These are phyloP conservation scores for Raffaelea albimanens DNA, from an alignment of 2,329 filamentous ascomycete species.

Conservation along the genomic window DNA sequence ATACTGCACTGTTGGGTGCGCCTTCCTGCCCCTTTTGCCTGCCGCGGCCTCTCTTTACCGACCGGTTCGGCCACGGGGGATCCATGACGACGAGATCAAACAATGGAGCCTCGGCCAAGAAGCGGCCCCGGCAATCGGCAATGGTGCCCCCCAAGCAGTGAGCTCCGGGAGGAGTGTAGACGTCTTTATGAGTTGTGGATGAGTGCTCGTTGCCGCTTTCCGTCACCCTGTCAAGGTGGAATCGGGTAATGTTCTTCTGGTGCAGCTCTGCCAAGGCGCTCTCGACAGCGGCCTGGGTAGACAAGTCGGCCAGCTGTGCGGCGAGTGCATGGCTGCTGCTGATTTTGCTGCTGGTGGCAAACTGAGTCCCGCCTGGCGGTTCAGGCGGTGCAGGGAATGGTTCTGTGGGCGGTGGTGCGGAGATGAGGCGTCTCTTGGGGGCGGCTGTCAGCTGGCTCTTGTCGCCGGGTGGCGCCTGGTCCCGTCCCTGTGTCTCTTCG, in stretches of 20 bases:
- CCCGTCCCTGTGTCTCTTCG: slow-evolving; percentile 36
- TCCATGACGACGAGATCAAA: slow-evolving; percentile 67
- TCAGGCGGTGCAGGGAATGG: slow-evolving; percentile 38
- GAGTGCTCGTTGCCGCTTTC: no score
- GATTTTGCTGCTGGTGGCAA: slow-evolving; percentile 1
- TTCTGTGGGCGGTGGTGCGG: slow-evolving; percentile 29
- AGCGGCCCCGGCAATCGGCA: slow-evolving; percentile 26
- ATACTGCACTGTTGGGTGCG: neutral
- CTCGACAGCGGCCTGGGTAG: slow-evolving; percentile 37
- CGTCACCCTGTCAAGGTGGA: no score
- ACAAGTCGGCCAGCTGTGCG: slow-evolving; percentile 44
- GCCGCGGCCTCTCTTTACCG: no score
- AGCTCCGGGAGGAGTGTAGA: slow-evolving; percentile 31
- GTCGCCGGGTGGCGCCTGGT: neutral
- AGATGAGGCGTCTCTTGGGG: slow-evolving; percentile 29
- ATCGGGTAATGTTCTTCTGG: slow-evolving; percentile 15
- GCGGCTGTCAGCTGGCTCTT: neutral
- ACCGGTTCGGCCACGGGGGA: slow-evolving; percentile 75
- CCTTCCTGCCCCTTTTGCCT: no score
- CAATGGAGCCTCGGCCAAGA: slow-evolving; percentile 29
- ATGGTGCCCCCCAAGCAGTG: slow-evolving; percentile 40
- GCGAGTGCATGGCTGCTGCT: slow-evolving; percentile 25
- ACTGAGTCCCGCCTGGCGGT: slow-evolving; percentile 5
- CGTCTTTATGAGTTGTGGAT: no score
- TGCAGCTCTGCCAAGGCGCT: slow-evolving; percentile 30